Evolutionary conservation across 2,329 filamentous ascomycete species (phyloP), one percentile per base, ranked within the genome.

Genomic region (Fusarium oligoseptatum): DNA sequence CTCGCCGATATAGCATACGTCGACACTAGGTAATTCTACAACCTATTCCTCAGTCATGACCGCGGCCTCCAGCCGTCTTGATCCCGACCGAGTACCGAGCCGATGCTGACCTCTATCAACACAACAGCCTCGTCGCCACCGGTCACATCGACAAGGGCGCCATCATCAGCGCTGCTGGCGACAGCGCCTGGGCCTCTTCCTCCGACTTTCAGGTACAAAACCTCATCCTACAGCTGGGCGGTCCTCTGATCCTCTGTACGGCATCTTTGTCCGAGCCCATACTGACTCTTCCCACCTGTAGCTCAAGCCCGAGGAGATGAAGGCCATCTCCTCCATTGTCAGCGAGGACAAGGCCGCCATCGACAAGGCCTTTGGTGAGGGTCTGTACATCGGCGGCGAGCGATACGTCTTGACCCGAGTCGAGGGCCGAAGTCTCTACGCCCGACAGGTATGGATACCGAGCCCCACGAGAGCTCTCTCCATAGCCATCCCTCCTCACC

Each of bases 131-230:
- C 80, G 90, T 97, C 81, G 92, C 89, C 86, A 92, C 89, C 79
- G 92, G 92, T 81, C 92, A 95, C 83, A 85, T 97, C 81, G 93
- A 97, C 87, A 92, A 95, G 87, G 95, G 90, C 80, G 93, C 94
- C 82, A 95, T 98, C 83, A 91, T 97, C 88, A 95, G 93, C 84
- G 86, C 85, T 75, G 93, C 93, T 78, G 94, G 95, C 79, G 93
- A 94, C 85, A 95, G 92, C 82, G 88, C 91, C 79, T 97, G 95
- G 94, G 95, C 95, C 71, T 83, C 87, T 48, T 92, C 91, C 32
- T 24, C 89, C 64, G 90, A 88, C 77, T 97, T 98, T 87, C 86
- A 88, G 82, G 95, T 98, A 92, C 83, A 86, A 82, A 68, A 69
- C 57, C 43, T 37, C 34, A 34, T 20, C 37, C 32, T 60, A 24